A percentile compares a stretch with the other conserved stretches of the same genome.
phyloP scores from a whole-genome alignment of 306 rosid genomes.

The Lathyrus sativus region DNA sequence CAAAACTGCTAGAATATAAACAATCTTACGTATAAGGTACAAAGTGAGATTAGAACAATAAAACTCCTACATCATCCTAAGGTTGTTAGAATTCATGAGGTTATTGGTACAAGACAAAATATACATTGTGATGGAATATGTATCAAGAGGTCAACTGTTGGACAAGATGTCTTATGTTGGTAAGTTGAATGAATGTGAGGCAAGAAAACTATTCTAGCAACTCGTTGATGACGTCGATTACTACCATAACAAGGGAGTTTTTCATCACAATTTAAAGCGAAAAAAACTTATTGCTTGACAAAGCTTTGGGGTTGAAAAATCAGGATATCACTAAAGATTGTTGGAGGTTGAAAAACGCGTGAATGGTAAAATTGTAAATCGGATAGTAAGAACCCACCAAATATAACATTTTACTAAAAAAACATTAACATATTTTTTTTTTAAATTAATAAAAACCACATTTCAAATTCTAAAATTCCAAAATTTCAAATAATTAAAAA shows the following conservation, averaged over 20 bases:
- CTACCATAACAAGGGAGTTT: conserved; percentile 76
- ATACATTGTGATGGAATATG: conserved; percentile 78
- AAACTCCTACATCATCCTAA: conserved; percentile 75
- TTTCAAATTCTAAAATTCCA: no score
- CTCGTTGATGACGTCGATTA: conserved; percentile 73
- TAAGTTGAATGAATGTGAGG: conserved; percentile 62
- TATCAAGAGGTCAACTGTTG: conserved; percentile 5
- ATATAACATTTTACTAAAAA: no score
- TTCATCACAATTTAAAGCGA: conserved; percentile 79
- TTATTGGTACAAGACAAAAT: conserved; percentile 75
- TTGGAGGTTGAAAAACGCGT: no score
- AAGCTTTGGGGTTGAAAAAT: no score
- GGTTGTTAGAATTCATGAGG: conserved; percentile 78
- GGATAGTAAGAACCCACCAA: no score
- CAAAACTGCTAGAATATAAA: not conserved
- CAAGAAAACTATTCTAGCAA: conserved; percentile 78
- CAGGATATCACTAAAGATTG: no score
- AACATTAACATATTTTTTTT: no score
- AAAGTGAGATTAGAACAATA: conserved; percentile 84
- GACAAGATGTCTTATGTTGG: conserved; percentile 40
- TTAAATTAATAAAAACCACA: no score
- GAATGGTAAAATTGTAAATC: no score
- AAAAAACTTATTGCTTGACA: conserved; percentile 73
- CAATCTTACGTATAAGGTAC: conserved; percentile 70
- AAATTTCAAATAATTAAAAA: no score